Percentiles rank a stretch among this genome's conserved stretches.
These are phyloP conservation scores for Aeminium ludgeri DNA, from an alignment of 495 filamentous ascomycete genomes.

Conservation along the genomic window DNA sequence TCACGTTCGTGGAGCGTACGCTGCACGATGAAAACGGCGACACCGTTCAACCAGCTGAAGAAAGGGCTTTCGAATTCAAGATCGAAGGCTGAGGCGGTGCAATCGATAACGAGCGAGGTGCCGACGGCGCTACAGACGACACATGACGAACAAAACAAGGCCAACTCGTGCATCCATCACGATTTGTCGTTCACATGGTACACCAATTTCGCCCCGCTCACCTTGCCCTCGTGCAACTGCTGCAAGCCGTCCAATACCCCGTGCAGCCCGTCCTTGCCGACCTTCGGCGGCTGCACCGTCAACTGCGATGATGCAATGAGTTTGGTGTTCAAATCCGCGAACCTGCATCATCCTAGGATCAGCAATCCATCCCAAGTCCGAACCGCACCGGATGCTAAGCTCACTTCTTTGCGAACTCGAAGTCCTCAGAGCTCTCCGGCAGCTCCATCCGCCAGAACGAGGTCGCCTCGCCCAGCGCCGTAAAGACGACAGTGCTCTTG, in stretches of 20 bases:
- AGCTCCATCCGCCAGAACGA: slow-evolving; percentile 9
- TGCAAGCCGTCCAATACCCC: slow-evolving; percentile 38
- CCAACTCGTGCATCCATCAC: too few species aligned
- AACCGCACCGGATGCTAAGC: neutral
- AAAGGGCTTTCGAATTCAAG: slow-evolving; percentile 45
- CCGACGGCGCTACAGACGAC: too few species aligned
- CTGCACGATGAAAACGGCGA: slow-evolving; percentile 54
- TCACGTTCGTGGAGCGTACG: slow-evolving; percentile 70
- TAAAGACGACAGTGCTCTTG: slow-evolving; percentile 21
- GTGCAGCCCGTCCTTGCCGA: slow-evolving; percentile 32
- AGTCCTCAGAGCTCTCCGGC: slow-evolving; percentile 21
- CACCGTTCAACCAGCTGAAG: too few species aligned
- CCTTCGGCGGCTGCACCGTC: slow-evolving; percentile 32
- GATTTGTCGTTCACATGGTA: slow-evolving; percentile 18
- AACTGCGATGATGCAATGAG: slow-evolving; percentile 35
- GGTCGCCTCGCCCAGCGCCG: slow-evolving; percentile 19
- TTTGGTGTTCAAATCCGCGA: slow-evolving; percentile 23
- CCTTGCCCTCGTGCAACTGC: slow-evolving; percentile 32
- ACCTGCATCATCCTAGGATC: slow-evolving; percentile 5
- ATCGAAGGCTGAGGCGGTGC: slow-evolving; percentile 23
- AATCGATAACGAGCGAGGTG: too few species aligned
- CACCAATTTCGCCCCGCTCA: slow-evolving; percentile 46
- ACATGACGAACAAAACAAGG: too few species aligned
- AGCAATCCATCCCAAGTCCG: neutral
- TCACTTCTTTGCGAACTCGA: slow-evolving; percentile 25